Conservation (phyloP, 306 rosid genomes). For the Glycyrrhiza uralensis region DNA sequence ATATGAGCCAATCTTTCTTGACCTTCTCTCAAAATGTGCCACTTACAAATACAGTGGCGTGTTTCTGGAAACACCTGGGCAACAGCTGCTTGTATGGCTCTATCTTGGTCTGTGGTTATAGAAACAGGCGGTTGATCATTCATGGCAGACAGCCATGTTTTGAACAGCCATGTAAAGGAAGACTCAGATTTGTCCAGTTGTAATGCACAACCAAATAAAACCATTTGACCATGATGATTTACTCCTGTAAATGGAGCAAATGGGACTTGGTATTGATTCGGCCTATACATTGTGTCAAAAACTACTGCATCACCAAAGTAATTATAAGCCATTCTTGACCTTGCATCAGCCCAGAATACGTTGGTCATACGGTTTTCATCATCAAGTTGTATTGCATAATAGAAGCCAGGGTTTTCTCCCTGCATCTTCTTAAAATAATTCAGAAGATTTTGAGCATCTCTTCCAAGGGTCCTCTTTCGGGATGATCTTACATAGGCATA, state of each 20-base stretch:
- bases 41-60: slow-evolving; percentile 76
- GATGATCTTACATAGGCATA: slow-evolving; percentile 40
- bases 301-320: slow-evolving; percentile 75
- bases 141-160: slow-evolving; percentile 79
- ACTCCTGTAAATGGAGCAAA: slow-evolving; percentile 79
- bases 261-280: slow-evolving; percentile 79
- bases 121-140: slow-evolving; percentile 63
- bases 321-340: slow-evolving; percentile 68
- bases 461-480: slow-evolving; percentile 63
- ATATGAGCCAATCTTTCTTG: slow-evolving; percentile 75
- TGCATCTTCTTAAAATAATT: slow-evolving; percentile 80
- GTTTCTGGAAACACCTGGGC: slow-evolving; percentile 59
- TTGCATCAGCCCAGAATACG: slow-evolving; percentile 79
- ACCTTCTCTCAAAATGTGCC: slow-evolving; percentile 89
- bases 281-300: slow-evolving; percentile 78
- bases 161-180: slow-evolving; percentile 71
- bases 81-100: slow-evolving; percentile 67
- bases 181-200: slow-evolving; percentile 74
- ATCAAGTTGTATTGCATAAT: slow-evolving; percentile 74
- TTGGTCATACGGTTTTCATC: slow-evolving; percentile 77
- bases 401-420: slow-evolving; percentile 73
- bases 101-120: slow-evolving; percentile 77
- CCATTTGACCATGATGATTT: slow-evolving; percentile 77
- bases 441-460: slow-evolving; percentile 77
- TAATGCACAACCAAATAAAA: slow-evolving; percentile 78